A percentile compares a stretch with the other conserved stretches of the same genome.
Conservation (phyloP, 768 basidiomycete species). For the Pilatotrama ljubarskyi region DNA sequence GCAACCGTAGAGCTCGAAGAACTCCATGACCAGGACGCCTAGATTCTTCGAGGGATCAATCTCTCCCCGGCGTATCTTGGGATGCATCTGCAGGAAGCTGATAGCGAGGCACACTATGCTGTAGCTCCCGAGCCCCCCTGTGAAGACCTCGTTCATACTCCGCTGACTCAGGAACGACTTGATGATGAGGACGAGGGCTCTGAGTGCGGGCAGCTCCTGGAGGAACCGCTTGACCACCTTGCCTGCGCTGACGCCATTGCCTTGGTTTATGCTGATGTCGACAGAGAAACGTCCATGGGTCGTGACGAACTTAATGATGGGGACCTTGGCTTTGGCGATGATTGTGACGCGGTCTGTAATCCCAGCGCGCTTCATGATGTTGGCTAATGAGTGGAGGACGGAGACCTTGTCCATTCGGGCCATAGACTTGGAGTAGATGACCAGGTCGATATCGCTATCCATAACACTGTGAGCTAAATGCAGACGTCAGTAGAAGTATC, state of each 20-base stretch:
- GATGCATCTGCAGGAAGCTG: constrained; percentile 97
- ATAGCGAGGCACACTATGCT: constrained; percentile 91
- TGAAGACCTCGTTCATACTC: constrained; percentile 97
- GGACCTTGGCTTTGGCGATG: constrained; percentile 92
- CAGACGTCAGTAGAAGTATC: neutral
- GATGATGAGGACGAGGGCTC: constrained; percentile 81
- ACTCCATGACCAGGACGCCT: constrained; percentile 94
- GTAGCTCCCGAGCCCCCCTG: constrained; percentile 92
- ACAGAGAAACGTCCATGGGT: constrained; percentile 80
- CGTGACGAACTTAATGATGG: constrained; percentile 94
- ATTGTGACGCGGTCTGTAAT: constrained; percentile 83
- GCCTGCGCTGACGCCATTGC: constrained; percentile 78
- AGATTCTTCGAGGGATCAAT: constrained; percentile 87
- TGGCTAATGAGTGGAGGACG: constrained; percentile 77
- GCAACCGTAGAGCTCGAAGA: constrained; percentile 92
- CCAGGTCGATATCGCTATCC: constrained; percentile 90
- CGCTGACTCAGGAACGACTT: constrained; percentile 90
- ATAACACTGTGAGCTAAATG: neutral
- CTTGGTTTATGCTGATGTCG: constrained; percentile 93
- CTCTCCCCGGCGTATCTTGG: constrained; percentile 85
- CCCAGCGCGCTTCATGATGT: constrained; percentile 67
- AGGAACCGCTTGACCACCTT: constrained; percentile 81
- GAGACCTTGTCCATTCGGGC: constrained; percentile 65
- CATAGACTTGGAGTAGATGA: constrained; percentile 79
- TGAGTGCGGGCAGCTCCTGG: constrained; percentile 72